Evolutionary conservation across 805 yeast species (phyloP), one percentile per base, ranked within the genome.

Genomic region (Hyphopichia homilentoma): DNA sequence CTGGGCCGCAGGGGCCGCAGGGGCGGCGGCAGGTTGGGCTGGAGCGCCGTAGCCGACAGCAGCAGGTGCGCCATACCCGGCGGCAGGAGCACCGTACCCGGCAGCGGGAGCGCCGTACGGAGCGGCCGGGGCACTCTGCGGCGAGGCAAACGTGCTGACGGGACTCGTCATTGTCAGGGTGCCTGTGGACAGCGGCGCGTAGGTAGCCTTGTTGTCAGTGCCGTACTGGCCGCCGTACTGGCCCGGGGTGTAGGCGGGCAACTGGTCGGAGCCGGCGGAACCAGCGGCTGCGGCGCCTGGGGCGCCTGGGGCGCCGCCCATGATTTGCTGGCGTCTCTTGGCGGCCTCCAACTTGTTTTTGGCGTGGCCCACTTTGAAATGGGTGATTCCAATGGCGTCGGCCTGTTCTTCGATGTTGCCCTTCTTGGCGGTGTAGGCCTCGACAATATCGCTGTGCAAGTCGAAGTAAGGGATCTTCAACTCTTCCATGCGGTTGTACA

Each of bases 401-500:
- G 96, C 71, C 51, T 78, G 81, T 52, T 89, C 96, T 53, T 88
- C 95, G 30, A 90, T 77, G 46, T 87, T 81, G 25, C 97, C 98
- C 57, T 95, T 80, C 66, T 93, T 93, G 41, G 68, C 70, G 20
- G 57, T 60, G 61, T 81, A 93, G 3, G 89, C 82, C 55, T 84
- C 90, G 34, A 84, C 70, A 41, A 93, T 84, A 55, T 88, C 97
- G 27, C 84, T 72, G 31, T 77, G 69, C 53, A 93, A 69, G 56
- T 93, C 95, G 61, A 93, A 93, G 64, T 93, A 93, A 11, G 97
- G 96, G 45, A 93, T 93, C 65, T 93, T 88, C 84, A 90, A 80
- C 54, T 86, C 95, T 63, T 90, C 96, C 86, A 90, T 85, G 49
- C 84, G 77, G 53, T 75, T 82, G 68, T 85, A 89, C 41, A 93